A percentile compares a stretch with the other conserved stretches of the same genome.
These are phyloP conservation scores for Cladosporium sp. DNA, from an alignment of 2,329 filamentous ascomycete species.

Conservation along the genomic window DNA sequence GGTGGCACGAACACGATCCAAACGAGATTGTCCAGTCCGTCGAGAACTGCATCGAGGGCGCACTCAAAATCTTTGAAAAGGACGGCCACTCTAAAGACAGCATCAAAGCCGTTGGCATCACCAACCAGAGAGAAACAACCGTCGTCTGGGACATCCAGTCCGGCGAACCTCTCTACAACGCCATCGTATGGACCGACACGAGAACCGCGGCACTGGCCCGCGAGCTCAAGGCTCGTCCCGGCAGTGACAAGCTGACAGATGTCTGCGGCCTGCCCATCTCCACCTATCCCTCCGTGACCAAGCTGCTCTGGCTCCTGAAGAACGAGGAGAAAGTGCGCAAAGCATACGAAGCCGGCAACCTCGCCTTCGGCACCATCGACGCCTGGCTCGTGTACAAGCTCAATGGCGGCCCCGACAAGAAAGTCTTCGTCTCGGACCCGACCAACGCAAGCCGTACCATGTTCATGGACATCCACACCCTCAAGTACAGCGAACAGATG, in stretches of 20 bases:
- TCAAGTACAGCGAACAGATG: slow-evolving; percentile 76
- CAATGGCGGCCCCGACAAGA: slow-evolving; percentile 68
- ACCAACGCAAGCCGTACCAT: slow-evolving; percentile 89
- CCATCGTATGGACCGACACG: slow-evolving; percentile 89
- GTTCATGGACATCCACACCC: slow-evolving; percentile 86
- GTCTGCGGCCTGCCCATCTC: slow-evolving; percentile 81
- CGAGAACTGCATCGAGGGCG: slow-evolving; percentile 75
- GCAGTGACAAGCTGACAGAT: slow-evolving; percentile 67
- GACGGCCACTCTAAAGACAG: slow-evolving; percentile 66
- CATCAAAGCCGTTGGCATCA: slow-evolving; percentile 80
- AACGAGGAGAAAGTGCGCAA: slow-evolving; percentile 68
- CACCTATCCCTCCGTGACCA: slow-evolving; percentile 84
- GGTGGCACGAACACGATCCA: slow-evolving; percentile 90
- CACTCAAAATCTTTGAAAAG: slow-evolving; percentile 69
- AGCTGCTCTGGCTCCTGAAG: slow-evolving; percentile 78
- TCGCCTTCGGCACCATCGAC: slow-evolving; percentile 86
- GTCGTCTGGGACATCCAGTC: slow-evolving; percentile 81
- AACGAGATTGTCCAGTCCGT: slow-evolving; percentile 73
- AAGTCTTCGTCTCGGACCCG: slow-evolving; percentile 78
- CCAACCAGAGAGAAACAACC: slow-evolving; percentile 87
- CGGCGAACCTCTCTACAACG: slow-evolving; percentile 78
- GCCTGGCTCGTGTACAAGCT: slow-evolving; percentile 85
- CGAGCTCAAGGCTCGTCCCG: slow-evolving; percentile 68
- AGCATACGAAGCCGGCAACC: slow-evolving; percentile 72
- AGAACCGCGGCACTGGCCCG: slow-evolving; percentile 74